Evolutionary conservation across 2,329 filamentous ascomycete species (phyloP), one percentile per base, ranked within the genome.

Genomic region (Byssothecium circinans): DNA sequence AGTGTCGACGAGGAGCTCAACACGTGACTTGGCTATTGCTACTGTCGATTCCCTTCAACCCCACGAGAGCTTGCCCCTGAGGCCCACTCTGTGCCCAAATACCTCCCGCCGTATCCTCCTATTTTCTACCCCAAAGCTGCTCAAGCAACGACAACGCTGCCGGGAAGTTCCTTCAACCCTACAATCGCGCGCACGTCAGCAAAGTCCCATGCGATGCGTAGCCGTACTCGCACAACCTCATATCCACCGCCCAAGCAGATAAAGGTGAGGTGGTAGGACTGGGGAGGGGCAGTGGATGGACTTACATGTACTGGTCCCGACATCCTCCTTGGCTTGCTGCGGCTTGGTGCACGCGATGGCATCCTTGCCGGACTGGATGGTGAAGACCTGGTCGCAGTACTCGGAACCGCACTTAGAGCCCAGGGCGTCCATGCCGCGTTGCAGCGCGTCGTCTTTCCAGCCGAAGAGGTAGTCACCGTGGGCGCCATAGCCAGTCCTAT

Each of bases 381-480:
- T 57, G 27, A 60, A 35, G 14, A 53, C 49, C 37, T 47, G 32
- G 12, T 44, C 50, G 35, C 57, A 60, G 22, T 57, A 47, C 29
- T 60, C 57, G 23, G 51, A 55, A 8, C 48, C 52, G 25, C 57
- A 60, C 12, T 46, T 47, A 15, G 39, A 55, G 0, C 57, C 57
- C 7, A 60, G 46, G 25, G 41, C 46, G 35, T 58, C 53, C 53
- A 58, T 58, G 14, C 45, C 55, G 19, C 52, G 50, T 27, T 58
- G 55, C 6, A 58, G 43, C 5, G 55, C 46, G 25, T 58, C 53
- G n/a, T 43, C 55, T 32, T 58, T 56, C 55, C 55, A 58, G 1
- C 55, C 55, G 19, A 58, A 58, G 14, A 58, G 41, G 17, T 58
- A 63, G 40, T 63, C 60, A 5, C 60, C 60, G 29, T 63, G 60